A percentile compares a stretch with the other conserved stretches of the same genome.
Conservation (phyloP, 306 rosid species). For the Vigna angularis region DNA sequence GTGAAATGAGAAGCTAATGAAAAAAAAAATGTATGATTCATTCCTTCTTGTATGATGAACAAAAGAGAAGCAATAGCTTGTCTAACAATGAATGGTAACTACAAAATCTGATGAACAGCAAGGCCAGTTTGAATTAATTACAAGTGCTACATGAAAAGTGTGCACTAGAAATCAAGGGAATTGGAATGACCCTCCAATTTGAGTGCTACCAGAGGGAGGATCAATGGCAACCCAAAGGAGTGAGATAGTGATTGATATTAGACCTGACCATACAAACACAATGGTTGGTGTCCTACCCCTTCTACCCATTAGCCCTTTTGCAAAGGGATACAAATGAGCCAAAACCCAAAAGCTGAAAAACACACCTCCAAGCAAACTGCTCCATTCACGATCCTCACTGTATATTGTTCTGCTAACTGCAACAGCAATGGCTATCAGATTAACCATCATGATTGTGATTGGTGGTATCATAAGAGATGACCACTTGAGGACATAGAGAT, state of each 20-base stretch:
- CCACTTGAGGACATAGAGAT: slow-evolving; percentile 75
- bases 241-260: slow-evolving; percentile 72
- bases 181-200: slow-evolving; percentile 79
- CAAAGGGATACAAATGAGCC: slow-evolving; percentile 78
- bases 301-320: slow-evolving; percentile 83
- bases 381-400: slow-evolving; percentile 59
- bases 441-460: slow-evolving; percentile 69
- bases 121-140: slow-evolving; percentile 36
- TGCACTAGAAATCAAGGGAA: slow-evolving; percentile 59
- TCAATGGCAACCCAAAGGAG: slow-evolving; percentile 82
- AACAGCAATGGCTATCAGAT: slow-evolving; percentile 66
- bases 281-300: slow-evolving; percentile 73
- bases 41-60: slow-evolving; percentile 26
- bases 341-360: slow-evolving; percentile 87
- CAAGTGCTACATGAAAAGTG: slow-evolving; percentile 45
- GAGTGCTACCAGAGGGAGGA: slow-evolving; percentile 59
- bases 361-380: slow-evolving; percentile 70
- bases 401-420: slow-evolving; percentile 68
- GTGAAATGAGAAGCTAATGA: background rate
- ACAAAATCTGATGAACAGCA: slow-evolving; percentile 39
- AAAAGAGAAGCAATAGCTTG: slow-evolving; percentile 32
- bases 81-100: slow-evolving; percentile 40
- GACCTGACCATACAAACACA: slow-evolving; percentile 85
- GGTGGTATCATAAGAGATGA: slow-evolving; percentile 73
- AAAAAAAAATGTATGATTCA: slow-evolving; percentile 30